Percentiles rank a stretch among this genome's conserved stretches.
phyloP scores from a whole-genome alignment of 2,329 filamentous ascomycete genomes.

The Aspergillus aculeatinus region DNA sequence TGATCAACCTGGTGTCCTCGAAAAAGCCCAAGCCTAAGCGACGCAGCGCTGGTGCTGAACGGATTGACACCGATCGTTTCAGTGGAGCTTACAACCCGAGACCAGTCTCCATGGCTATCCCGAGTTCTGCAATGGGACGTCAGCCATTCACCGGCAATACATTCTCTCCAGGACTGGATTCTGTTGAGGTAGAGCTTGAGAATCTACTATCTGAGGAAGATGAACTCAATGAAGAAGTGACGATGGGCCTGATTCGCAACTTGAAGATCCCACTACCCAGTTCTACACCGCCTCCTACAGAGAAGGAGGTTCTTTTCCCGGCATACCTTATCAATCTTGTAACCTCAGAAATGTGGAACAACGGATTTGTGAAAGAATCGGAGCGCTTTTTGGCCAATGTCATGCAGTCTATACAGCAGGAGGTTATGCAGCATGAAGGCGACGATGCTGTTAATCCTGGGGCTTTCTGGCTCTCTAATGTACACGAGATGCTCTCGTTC shows the following conservation, averaged over 20 bases:
- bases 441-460: slow-evolving; percentile 97
- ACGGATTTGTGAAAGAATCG: slow-evolving; percentile 98
- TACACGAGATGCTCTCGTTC: slow-evolving; percentile 99
- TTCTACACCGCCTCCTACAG: slow-evolving; percentile 83
- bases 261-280: slow-evolving; percentile 92
- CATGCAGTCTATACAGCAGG: slow-evolving; percentile 99
- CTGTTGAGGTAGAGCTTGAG: slow-evolving; percentile 92
- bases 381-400: slow-evolving; percentile 98
- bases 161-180: slow-evolving; percentile 79
- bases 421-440: slow-evolving; percentile 98
- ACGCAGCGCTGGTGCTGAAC: slow-evolving; percentile 84
- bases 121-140: slow-evolving; percentile 53
- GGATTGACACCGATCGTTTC: slow-evolving; percentile 82
- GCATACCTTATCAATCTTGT: slow-evolving; percentile 98
- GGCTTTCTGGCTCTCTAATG: slow-evolving; percentile 98
- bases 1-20: slow-evolving; percentile 94
- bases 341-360: slow-evolving; percentile 99
- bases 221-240: slow-evolving; percentile 93
- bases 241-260: slow-evolving; percentile 91
- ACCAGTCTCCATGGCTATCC: slow-evolving; percentile 91
- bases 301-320: slow-evolving; percentile 98
- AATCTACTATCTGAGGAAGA: slow-evolving; percentile 92
- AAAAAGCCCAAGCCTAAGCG: slow-evolving; percentile 86
- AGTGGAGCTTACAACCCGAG: slow-evolving; percentile 90
- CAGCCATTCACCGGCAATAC: slow-evolving; percentile 72